Evolutionary conservation across 352 stramenopile species (phyloP).

Genomic region (Phytophthora pseudosyringae): DNA sequence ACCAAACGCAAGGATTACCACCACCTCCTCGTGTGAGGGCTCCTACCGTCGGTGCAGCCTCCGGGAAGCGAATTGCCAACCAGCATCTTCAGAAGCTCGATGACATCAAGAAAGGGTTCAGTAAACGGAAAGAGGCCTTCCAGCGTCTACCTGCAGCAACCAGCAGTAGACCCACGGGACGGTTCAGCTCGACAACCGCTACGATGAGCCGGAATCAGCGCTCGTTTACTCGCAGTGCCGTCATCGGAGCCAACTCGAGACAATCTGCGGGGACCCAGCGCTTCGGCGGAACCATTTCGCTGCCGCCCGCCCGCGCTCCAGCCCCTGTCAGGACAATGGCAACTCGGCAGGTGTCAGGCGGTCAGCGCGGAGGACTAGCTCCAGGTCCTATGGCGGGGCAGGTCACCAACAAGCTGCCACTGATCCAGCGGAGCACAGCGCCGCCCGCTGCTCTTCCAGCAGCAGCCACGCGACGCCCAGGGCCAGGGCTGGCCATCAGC

Average conservation of each 20-base stretch:
- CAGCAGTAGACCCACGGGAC: slow-evolving; percentile 4
- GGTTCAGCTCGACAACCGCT: slow-evolving; percentile 24
- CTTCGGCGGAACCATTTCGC: neutral
- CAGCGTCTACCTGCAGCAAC: slow-evolving; percentile 40
- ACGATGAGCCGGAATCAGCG: slow-evolving; percentile 23
- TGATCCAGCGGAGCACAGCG: slow-evolving; percentile 20
- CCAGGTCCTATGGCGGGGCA: slow-evolving; percentile 15
- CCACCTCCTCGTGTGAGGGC: slow-evolving; percentile 52
- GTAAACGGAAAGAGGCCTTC: slow-evolving; percentile 60
- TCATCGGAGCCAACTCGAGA: slow-evolving; percentile 19
- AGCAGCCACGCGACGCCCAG: slow-evolving; percentile 6
- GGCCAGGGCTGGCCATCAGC: slow-evolving; percentile 7
- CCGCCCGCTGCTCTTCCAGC: neutral
- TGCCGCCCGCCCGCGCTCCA: slow-evolving; percentile 15
- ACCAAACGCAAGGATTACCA: slow-evolving; percentile 29
- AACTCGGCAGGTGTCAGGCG: slow-evolving; percentile 3
- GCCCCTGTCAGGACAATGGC: neutral
- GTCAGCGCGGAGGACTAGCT: neutral
- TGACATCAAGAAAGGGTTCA: slow-evolving; percentile 67
- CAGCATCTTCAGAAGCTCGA: slow-evolving; percentile 69
- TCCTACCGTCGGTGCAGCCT: slow-evolving; percentile 51
- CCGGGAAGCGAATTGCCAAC: slow-evolving; percentile 63
- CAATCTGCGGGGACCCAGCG: slow-evolving; percentile 13
- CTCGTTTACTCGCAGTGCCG: slow-evolving; percentile 31
- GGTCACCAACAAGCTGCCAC: slow-evolving; percentile 24